phyloP scores from a whole-genome alignment of 2,329 filamentous ascomycete species.

The Massarina eburnea region DNA sequence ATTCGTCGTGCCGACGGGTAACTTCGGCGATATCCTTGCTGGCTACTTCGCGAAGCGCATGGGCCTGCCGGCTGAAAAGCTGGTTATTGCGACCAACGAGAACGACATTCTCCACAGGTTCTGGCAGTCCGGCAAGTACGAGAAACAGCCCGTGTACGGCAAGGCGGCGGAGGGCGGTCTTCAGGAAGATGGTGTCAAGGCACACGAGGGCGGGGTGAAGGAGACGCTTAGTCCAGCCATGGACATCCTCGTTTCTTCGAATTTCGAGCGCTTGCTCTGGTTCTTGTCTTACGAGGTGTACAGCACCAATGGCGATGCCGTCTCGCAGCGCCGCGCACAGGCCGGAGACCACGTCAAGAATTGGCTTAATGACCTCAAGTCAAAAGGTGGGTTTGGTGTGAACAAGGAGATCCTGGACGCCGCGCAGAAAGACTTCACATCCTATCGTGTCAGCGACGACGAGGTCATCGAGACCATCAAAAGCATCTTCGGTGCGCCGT shows the following conservation, averaged over 20 bases:
- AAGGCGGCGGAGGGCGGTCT: conserved; percentile 58
- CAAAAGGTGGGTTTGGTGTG: conserved; percentile 79
- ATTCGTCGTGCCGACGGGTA: conserved; percentile 90
- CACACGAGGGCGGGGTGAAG: conserved; percentile 73
- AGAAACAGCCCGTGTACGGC: conserved; percentile 72
- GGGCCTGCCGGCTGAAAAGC: conserved; percentile 84
- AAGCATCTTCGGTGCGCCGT: conserved; percentile 51
- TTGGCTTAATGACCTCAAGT: conserved; percentile 83
- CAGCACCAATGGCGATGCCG: conserved; percentile 41
- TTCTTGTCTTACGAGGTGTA: conserved; percentile 70
- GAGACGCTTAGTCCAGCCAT: conserved; percentile 94
- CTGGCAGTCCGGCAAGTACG: conserved; percentile 86
- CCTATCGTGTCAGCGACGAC: conserved; percentile 66
- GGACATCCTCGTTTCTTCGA: conserved; percentile 95
- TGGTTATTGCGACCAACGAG: conserved; percentile 92
- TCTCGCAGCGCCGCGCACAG: conserved; percentile 50
- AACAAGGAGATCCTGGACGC: conserved; percentile 70
- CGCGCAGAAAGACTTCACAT: conserved; percentile 76
- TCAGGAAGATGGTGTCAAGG: conserved; percentile 59
- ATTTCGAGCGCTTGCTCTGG: conserved; percentile 96
- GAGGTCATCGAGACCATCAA: conserved; percentile 53
- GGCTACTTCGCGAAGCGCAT: conserved; percentile 91
- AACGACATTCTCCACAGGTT: conserved; percentile 97
- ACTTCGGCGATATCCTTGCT: conserved; percentile 93
- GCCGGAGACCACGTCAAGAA: conserved; percentile 71